Percentiles rank a stretch among this genome's conserved stretches.
Evolutionary conservation across 1,284 basidiomycete genomes (phyloP).

Genomic region (Leccinum laetum): DNA sequence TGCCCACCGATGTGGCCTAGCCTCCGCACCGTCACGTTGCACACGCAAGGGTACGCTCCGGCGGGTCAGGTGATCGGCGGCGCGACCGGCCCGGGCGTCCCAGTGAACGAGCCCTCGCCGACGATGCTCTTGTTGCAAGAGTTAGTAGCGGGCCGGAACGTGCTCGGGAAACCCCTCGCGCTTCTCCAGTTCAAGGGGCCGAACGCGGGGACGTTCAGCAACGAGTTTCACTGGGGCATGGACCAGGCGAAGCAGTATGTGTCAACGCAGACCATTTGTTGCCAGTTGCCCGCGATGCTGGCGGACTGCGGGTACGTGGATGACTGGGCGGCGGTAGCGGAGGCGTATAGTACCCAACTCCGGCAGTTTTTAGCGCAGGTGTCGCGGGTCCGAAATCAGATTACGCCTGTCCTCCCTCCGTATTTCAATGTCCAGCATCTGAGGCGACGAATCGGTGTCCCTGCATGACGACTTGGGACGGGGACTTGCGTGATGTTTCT

Average conservation of each 20-base stretch:
- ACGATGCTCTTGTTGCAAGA: slow-evolving; percentile 33
- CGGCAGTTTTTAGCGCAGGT: slow-evolving; percentile 33
- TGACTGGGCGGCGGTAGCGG: slow-evolving; percentile 32
- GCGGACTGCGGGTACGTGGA: slow-evolving; percentile 26
- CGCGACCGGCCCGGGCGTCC: slow-evolving; percentile 15
- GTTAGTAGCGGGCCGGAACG: slow-evolving; percentile 22
- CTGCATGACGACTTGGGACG: slow-evolving; percentile 15
- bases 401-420: slow-evolving; percentile 31
- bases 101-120: slow-evolving; percentile 32
- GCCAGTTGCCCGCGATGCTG: slow-evolving; percentile 23
- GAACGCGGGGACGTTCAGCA: slow-evolving; percentile 29
- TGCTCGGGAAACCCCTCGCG: slow-evolving; percentile 22
- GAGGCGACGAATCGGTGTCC: slow-evolving; percentile 28
- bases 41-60: slow-evolving; percentile 30
- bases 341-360: slow-evolving; percentile 31
- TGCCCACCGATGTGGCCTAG: slow-evolving; percentile 31
- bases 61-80: slow-evolving; percentile 19
- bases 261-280: slow-evolving; percentile 22
- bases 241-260: slow-evolving; percentile 28
- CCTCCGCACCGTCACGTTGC: slow-evolving; percentile 26
- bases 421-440: slow-evolving; percentile 21
- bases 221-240: slow-evolving; percentile 32
- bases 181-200: slow-evolving; percentile 32
- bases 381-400: slow-evolving; percentile 32
- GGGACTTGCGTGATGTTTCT: not conserved